Evolutionary conservation across 2,329 filamentous ascomycete species (phyloP).

Genomic region (Niveomyces coronatus): DNA sequence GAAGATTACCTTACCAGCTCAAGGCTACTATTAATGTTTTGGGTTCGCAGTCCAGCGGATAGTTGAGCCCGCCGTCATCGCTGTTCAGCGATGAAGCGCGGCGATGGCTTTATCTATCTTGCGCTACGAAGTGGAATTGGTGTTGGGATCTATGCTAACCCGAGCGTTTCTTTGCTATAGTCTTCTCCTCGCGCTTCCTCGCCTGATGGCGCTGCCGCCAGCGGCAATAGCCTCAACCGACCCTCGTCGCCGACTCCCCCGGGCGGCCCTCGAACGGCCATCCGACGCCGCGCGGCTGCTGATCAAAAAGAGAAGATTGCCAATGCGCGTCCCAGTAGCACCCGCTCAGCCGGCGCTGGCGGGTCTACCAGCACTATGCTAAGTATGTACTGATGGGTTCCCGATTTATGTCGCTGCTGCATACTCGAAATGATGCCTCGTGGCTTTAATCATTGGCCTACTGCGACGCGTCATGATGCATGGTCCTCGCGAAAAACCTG

Average conservation of each 20-base stretch:
- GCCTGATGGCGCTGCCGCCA: conserved; percentile 47
- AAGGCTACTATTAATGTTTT: too few relatives aligned
- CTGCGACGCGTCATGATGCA: too few relatives aligned
- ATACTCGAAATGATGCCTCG: too few relatives aligned
- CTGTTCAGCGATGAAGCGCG: too few relatives aligned
- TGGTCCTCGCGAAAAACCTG: too few relatives aligned
- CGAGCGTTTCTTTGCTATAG: conserved; percentile 20
- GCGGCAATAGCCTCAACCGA: conserved; percentile 62
- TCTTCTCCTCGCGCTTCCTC: conserved; percentile 52
- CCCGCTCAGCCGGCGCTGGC: conserved; percentile 84
- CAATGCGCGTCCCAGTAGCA: conserved; percentile 87
- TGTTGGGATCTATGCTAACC: neutral
- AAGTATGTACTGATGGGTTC: conserved; percentile 48
- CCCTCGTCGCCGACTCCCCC: conserved; percentile 81
- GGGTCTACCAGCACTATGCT: conserved; percentile 98
- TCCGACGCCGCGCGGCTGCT: conserved; percentile 87
- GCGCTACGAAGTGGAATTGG: neutral
- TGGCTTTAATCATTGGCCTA: too few relatives aligned
- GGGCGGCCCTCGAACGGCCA: conserved; percentile 88
- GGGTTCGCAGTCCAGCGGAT: too few relatives aligned
- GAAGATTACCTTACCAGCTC: too few relatives aligned
- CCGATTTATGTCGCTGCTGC: too few relatives aligned
- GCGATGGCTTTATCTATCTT: too few relatives aligned
- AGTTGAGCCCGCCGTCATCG: too few relatives aligned
- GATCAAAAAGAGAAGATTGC: conserved; percentile 96